Conservation (phyloP, 768 basidiomycete species). For the Sarcomyxa edulis region DNA sequence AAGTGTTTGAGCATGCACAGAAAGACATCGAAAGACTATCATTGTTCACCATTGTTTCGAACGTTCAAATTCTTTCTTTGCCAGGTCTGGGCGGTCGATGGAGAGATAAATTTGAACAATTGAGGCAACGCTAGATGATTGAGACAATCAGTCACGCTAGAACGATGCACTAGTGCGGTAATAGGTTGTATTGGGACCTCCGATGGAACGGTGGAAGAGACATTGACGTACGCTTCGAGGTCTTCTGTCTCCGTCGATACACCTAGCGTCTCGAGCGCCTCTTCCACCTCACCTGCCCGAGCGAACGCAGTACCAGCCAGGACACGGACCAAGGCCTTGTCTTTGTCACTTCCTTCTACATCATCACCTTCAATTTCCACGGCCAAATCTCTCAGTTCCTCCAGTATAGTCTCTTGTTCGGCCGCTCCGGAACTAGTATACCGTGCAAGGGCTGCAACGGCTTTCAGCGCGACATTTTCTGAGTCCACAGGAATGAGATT, state of each 20-base stretch:
- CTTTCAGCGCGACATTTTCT: slow-evolving; percentile 65
- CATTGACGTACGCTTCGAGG: slow-evolving; percentile 74
- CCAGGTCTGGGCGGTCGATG: slow-evolving; percentile 83
- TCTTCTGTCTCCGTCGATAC: slow-evolving; percentile 60
- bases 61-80: slow-evolving; percentile 78
- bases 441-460: slow-evolving; percentile 68
- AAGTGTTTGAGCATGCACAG: too few species aligned
- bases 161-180: too few species aligned
- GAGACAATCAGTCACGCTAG: slow-evolving; percentile 2
- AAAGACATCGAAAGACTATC: too few species aligned
- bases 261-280: slow-evolving; percentile 85
- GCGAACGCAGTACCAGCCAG: slow-evolving; percentile 86
- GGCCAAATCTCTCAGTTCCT: slow-evolving; percentile 79
- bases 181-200: background rate
- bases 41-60: slow-evolving; percentile 80
- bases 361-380: slow-evolving; percentile 85
- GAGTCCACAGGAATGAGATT: slow-evolving; percentile 50
- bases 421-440: slow-evolving; percentile 47
- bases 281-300: slow-evolving; percentile 80
- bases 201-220: background rate
- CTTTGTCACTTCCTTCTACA: slow-evolving; percentile 56
- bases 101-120: slow-evolving; percentile 86
- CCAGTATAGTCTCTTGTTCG: slow-evolving; percentile 57
- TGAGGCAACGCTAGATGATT: slow-evolving; percentile 58
- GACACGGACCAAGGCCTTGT: slow-evolving; percentile 71